These are phyloP conservation scores for Sutorius australiensis DNA, from an alignment of 768 basidiomycete genomes.

Conservation along the genomic window DNA sequence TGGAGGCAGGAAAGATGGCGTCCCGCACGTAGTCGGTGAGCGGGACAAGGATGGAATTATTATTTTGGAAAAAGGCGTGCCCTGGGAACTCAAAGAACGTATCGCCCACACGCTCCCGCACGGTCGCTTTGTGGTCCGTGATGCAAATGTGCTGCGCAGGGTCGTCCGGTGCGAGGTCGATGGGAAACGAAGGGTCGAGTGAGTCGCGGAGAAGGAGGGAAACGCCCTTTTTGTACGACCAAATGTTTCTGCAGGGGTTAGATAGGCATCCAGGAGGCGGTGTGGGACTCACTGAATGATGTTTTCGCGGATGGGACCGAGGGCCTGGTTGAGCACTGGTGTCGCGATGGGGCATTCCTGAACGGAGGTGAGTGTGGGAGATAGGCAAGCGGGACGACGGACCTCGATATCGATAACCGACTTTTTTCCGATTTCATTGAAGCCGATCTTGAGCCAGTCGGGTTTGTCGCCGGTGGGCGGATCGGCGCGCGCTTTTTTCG, in stretches of 20 bases:
- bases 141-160: constrained; percentile 71
- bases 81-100: constrained; percentile 81
- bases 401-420: constrained; percentile 91
- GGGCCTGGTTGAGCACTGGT: constrained; percentile 65
- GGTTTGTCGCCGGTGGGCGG: constrained; percentile 35
- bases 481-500: constrained; percentile 35
- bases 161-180: constrained; percentile 31
- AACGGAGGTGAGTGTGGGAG: neutral
- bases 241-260: constrained; percentile 57
- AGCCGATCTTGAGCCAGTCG: constrained; percentile 82
- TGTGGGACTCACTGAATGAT: constrained; percentile 57
- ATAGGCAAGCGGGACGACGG: constrained; percentile 1
- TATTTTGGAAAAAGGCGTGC: constrained; percentile 97
- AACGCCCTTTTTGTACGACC: constrained; percentile 80
- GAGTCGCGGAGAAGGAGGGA: constrained; percentile 92
- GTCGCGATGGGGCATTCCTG: constrained; percentile 94
- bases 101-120: constrained; percentile 82
- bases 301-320: constrained; percentile 55
- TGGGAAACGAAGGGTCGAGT: constrained; percentile 35
- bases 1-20: constrained; percentile 51
- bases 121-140: constrained; percentile 72
- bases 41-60: constrained; percentile 85
- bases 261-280: constrained; percentile 3
- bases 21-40: constrained; percentile 81
- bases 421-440: constrained; percentile 73